Evolutionary conservation across 805 yeast genomes (phyloP).

Genomic region (Metschnikowia continentalis): DNA sequence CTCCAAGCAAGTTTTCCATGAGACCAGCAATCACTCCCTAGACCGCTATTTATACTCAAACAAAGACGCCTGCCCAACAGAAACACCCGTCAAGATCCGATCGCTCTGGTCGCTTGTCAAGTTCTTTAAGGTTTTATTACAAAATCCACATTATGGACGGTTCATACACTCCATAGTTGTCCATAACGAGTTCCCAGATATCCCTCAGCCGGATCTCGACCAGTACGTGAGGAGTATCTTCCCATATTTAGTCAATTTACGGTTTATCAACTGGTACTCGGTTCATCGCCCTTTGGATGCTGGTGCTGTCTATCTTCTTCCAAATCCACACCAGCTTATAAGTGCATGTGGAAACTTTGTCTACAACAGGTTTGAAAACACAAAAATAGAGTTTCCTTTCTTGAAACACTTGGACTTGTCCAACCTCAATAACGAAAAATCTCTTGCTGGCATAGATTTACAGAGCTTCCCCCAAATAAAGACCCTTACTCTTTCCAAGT

Average conservation of each 20-base stretch:
- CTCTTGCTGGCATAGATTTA: conserved; percentile 2
- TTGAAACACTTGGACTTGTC: conserved; percentile 13
- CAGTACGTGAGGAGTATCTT: conserved; percentile 4
- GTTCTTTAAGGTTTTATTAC: conserved; percentile 10
- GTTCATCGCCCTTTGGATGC: conserved; percentile 9
- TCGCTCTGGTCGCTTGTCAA: conserved; percentile 14
- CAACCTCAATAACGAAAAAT: conserved; percentile 3
- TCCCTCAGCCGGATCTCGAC: conserved; percentile 11
- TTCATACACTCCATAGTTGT: conserved; percentile 7
- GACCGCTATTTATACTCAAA: background rate
- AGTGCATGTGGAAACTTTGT: conserved; percentile 13
- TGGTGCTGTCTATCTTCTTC: conserved; percentile 7
- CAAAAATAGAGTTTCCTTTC: background rate
- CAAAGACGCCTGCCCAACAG: background rate
- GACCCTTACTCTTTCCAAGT: conserved; percentile 7
- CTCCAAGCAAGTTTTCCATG: conserved; percentile 7
- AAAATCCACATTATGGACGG: conserved; percentile 7
- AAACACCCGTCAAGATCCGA: conserved; percentile 13
- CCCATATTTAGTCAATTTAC: conserved; percentile 9
- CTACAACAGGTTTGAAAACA: background rate
- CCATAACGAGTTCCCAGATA: conserved; percentile 12
- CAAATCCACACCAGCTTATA: conserved; percentile 4
- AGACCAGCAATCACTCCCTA: background rate
- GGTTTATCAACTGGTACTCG: conserved; percentile 12
- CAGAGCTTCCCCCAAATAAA: conserved; percentile 5